Conservation (phyloP, 257 asterid genomes). For the Galeopsis tetrahit region DNA sequence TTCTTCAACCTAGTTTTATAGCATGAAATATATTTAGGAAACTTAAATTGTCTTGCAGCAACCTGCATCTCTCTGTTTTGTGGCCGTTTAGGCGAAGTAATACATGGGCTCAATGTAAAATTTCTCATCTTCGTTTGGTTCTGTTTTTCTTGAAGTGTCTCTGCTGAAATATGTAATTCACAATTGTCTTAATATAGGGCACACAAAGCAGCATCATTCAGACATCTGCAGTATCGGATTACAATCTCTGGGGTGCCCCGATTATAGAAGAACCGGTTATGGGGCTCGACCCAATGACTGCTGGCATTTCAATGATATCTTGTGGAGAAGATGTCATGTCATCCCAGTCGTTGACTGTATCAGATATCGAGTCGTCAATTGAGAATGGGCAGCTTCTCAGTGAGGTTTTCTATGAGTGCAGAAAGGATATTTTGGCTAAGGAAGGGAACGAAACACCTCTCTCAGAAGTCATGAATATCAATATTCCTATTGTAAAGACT, state of each 20-base stretch:
- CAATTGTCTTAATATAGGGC: slow-evolving; percentile 38
- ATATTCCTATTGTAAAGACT: slow-evolving; percentile 43
- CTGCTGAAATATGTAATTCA: too few species aligned
- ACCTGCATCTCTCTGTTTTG: slow-evolving; percentile 5
- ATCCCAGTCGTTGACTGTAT: slow-evolving; percentile 64
- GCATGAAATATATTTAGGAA: slow-evolving; percentile 1
- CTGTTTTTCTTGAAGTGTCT: background rate
- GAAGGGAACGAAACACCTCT: slow-evolving; percentile 70
- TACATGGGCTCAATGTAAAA: too few species aligned
- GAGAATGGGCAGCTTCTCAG: slow-evolving; percentile 75
- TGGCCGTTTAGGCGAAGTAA: too few species aligned
- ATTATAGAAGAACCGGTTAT: slow-evolving; percentile 64
- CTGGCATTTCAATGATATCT: slow-evolving; percentile 85
- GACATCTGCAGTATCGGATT: slow-evolving; percentile 56
- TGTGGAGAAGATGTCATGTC: slow-evolving; percentile 72
- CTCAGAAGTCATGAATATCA: slow-evolving; percentile 59
- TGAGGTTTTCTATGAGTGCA: slow-evolving; percentile 87
- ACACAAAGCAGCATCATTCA: slow-evolving; percentile 44
- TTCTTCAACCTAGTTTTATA: slow-evolving; percentile 29
- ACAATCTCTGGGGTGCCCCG: slow-evolving; percentile 79
- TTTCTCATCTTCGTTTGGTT: background rate
- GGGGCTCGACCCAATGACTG: slow-evolving; percentile 78
- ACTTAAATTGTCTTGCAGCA: slow-evolving; percentile 18
- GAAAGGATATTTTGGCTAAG: slow-evolving; percentile 83
- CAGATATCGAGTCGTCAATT: slow-evolving; percentile 70